These are phyloP conservation scores for Marsdenia floribunda DNA, from an alignment of 257 asterid species.

Conservation along the genomic window DNA sequence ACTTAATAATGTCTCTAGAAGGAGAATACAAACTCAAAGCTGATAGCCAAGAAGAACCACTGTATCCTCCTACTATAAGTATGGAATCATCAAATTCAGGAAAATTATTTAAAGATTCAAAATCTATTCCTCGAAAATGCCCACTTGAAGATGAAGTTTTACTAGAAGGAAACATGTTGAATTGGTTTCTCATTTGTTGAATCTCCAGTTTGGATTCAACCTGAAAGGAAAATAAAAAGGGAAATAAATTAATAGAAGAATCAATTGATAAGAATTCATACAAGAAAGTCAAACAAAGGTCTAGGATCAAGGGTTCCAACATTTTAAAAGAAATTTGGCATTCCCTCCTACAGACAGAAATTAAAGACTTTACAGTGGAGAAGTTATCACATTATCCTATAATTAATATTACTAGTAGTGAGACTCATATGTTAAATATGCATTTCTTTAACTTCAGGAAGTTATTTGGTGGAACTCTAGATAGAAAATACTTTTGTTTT, in stretches of 20 bases:
- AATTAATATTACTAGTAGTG: no score
- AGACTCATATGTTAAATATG: no score
- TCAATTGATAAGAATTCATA: not conserved
- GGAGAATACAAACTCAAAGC: constrained; percentile 41
- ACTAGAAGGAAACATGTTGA: constrained; percentile 21
- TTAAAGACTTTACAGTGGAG: no score
- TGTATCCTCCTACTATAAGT: constrained; percentile 55
- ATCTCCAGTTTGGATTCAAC: constrained; percentile 40
- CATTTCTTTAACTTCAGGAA: no score
- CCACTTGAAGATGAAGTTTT: constrained; percentile 22
- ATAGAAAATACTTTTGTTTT: not conserved
- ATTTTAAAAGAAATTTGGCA: not conserved
- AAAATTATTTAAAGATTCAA: constrained; percentile 7
- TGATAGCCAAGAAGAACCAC: constrained; percentile 48
- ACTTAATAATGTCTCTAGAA: constrained; percentile 28
- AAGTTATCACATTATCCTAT: no score
- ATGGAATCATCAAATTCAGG: constrained; percentile 22
- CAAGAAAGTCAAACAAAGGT: not conserved
- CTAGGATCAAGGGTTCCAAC: not conserved
- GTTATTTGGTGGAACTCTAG: not conserved
- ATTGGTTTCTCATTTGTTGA: constrained; percentile 28
- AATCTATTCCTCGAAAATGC: constrained; percentile 16
- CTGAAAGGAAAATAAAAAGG: constrained; percentile 25
- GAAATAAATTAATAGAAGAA: constrained; percentile 4
- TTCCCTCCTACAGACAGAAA: no score